Evolutionary conservation across 1,284 basidiomycete species (phyloP).

Genomic region (Trichosporon coremiiforme): DNA sequence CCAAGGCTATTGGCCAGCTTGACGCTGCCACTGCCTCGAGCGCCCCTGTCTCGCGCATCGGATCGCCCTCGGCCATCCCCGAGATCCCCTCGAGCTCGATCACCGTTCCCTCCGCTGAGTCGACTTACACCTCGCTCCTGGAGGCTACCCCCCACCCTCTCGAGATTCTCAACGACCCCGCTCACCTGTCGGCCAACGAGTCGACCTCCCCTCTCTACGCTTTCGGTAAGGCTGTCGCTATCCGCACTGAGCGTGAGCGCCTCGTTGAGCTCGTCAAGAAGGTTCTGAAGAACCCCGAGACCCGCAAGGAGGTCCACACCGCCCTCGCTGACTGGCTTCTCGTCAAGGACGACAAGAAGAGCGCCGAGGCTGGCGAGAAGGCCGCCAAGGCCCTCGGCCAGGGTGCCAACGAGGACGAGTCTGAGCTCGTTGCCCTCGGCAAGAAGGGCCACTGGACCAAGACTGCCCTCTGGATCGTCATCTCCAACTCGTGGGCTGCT

Average conservation of each 20-base stretch:
- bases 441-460: conserved; percentile 67
- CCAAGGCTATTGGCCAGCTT: conserved; percentile 49
- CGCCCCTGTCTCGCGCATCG: conserved; percentile 46
- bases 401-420: conserved; percentile 54
- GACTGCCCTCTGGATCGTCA: conserved; percentile 89
- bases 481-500: conserved; percentile 96
- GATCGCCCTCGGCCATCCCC: conserved; percentile 37
- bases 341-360: conserved; percentile 66
- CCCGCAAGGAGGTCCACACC: conserved; percentile 64
- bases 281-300: conserved; percentile 58
- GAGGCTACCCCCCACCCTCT: conserved; percentile 80
- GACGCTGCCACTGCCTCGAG: conserved; percentile 45
- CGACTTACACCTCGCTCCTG: conserved; percentile 87
- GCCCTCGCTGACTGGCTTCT: conserved; percentile 74
- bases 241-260: conserved; percentile 70
- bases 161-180: conserved; percentile 78
- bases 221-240: conserved; percentile 82
- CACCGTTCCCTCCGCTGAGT: conserved; percentile 78
- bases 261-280: conserved; percentile 67
- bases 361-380: conserved; percentile 64
- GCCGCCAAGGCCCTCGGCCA: conserved; percentile 62
- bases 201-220: conserved; percentile 93
- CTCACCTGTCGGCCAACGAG: conserved; percentile 69
- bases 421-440: conserved; percentile 62
- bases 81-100: conserved; percentile 60